Evolutionary conservation across 164 flowering plant genomes (phyloP).

Genomic region (Macadamia tetraphylla): DNA sequence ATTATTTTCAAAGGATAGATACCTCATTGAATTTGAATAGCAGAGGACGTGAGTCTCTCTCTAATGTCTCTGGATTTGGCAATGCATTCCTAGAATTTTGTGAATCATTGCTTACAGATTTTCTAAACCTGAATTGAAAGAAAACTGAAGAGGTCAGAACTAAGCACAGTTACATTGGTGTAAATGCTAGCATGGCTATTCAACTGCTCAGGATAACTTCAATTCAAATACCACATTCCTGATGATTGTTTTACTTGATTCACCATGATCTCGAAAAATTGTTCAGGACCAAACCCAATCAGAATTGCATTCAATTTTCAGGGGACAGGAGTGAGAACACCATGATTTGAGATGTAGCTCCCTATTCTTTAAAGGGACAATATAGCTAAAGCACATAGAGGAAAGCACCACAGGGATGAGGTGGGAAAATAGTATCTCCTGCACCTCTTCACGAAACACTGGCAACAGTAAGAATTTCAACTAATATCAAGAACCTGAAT

Average conservation of each 20-base stretch:
- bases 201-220: neutral
- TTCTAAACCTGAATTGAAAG: constrained; percentile 55
- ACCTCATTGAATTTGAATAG: constrained; percentile 92
- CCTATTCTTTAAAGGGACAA: neutral
- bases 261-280: neutral
- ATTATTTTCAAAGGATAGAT: constrained; percentile 3
- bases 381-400: neutral
- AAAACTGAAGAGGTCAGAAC: neutral
- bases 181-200: neutral
- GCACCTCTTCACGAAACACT: too few species aligned
- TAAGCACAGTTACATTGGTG: neutral
- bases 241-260: too few species aligned
- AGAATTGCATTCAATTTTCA: too few species aligned
- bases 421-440: too few species aligned
- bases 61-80: too few species aligned
- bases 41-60: constrained; percentile 62
- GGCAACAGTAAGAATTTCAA: too few species aligned
- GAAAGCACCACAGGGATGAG: too few species aligned
- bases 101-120: constrained; percentile 35
- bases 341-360: neutral
- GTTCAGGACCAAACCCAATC: too few species aligned
- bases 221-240: neutral
- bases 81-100: constrained; percentile 20
- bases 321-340: neutral
- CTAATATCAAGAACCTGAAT: too few species aligned